Base-by-base conservation (phyloP, 768 basidiomycete species). In the Clitopilus passeckerianus region DNA sequence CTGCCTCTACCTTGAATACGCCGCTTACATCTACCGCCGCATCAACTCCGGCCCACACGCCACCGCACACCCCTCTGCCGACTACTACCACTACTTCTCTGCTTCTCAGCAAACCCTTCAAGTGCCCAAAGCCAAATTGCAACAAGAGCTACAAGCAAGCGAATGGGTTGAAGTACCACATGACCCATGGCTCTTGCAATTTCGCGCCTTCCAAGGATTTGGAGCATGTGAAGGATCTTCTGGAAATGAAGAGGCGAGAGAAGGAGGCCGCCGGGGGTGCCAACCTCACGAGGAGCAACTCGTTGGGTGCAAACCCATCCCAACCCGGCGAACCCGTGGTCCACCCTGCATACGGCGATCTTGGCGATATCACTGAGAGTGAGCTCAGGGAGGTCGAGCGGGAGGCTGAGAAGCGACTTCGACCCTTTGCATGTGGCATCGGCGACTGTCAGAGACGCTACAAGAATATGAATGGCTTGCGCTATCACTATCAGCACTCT, bases 391-490 rank as follows among this genome's bases (percentile, higher is more conserved):
- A 89, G 64, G 85, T 90, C 6, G 87, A 93, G 69, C 80, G 85
- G 54, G 93, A 96, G 73, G 93, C 93, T 0, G 93, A 95, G 75
- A 81, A 87, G 59, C 76, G 90, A 10, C 74, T 91, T 56, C 76
- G 91, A 37, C 95, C 95, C 2, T 98, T 91, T 68, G 90, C 91
- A 0, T 98, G 95, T 65, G 89, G 91, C 6, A 90, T 95, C 5
- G 90, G 91, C 18, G 90, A 91, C 64, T 92, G 91, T 66, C 80
- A 83, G 70, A 83, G 95, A 68, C 74, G 95, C 68, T 98, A 98
- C 77, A 95, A 98, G 83, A 98, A 99, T 70, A 96, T 98, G 95
- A 98, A 98, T 72, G 96, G 96, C 0, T 76, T 98, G 62, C 75
- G 91, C 67, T 98, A 98, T 63, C 96, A 98, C 74, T 98, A 98